A percentile compares a stretch with the other conserved stretches of the same genome.
Conservation (phyloP, 2,329 filamentous ascomycete genomes). For the Fusarium nelsonii region DNA sequence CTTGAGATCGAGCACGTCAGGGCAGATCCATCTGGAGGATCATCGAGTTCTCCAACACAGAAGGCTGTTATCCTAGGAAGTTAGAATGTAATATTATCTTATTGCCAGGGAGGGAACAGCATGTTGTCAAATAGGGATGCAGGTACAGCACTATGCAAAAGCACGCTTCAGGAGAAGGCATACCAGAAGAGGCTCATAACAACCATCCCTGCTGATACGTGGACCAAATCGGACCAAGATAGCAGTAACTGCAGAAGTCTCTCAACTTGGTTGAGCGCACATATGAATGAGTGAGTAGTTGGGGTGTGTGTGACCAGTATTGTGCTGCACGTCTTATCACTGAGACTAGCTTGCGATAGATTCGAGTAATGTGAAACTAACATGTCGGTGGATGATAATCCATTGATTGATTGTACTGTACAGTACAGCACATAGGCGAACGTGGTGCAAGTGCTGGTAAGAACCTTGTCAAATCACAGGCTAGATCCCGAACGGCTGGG, state of each 20-base stretch:
- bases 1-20: conserved; percentile 11
- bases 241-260: background rate
- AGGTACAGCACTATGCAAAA: conserved; percentile 5
- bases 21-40: conserved; percentile 25
- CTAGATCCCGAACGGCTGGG: conserved; percentile 18
- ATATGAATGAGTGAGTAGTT: background rate
- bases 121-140: conserved; percentile 1
- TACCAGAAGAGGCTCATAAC: conserved; percentile 10
- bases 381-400: background rate
- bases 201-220: conserved; percentile 2
- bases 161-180: conserved; percentile 14
- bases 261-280: background rate
- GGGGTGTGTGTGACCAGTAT: background rate
- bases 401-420: background rate
- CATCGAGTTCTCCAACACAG: conserved; percentile 5
- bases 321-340: conserved; percentile 1
- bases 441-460: background rate
- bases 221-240: background rate
- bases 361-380: conserved; percentile 16
- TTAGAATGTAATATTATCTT: background rate
- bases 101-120: background rate
- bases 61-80: background rate
- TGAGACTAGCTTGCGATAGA: conserved; percentile 3
- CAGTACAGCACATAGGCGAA: background rate
- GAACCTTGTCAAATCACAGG: conserved; percentile 11